Percentiles rank a stretch among this genome's conserved stretches.
These are phyloP conservation scores for Kickxella alabastrina DNA, from an alignment of 192 early-diverging fungal genomes.

Conservation along the genomic window DNA sequence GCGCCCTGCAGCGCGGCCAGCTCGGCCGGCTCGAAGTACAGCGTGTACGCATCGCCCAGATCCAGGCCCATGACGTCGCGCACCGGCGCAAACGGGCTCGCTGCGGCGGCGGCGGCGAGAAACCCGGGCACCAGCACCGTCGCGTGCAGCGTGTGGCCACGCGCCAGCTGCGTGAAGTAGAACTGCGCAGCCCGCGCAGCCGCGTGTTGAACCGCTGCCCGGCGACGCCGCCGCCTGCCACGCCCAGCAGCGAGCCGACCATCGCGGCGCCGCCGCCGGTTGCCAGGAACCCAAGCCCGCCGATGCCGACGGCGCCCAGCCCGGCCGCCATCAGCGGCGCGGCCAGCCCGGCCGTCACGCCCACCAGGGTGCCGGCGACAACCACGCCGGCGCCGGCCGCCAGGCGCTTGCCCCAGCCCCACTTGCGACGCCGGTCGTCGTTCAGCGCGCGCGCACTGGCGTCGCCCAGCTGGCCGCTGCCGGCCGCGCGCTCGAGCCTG, in stretches of 20 bases:
- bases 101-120: constrained; percentile 24
- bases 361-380: constrained; percentile 50
- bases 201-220: constrained; percentile 44
- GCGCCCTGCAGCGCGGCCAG: constrained; percentile 45
- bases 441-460: constrained; percentile 29
- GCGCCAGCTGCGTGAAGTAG: constrained; percentile 32
- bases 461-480: constrained; percentile 32
- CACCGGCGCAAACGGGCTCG: constrained; percentile 25
- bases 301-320: constrained; percentile 47
- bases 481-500: constrained; percentile 24
- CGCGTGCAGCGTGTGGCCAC: constrained; percentile 39
- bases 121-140: constrained; percentile 53
- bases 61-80: constrained; percentile 27
- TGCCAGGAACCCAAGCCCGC: constrained; percentile 46
- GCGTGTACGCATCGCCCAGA: constrained; percentile 47
- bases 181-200: constrained; percentile 47
- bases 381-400: constrained; percentile 47
- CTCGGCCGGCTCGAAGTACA: constrained; percentile 51
- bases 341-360: constrained; percentile 53
- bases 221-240: constrained; percentile 52
- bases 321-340: constrained; percentile 56
- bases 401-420: constrained; percentile 46
- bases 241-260: constrained; percentile 51
- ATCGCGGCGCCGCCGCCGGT: constrained; percentile 49
- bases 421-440: constrained; percentile 23